phyloP scores from a whole-genome alignment of 208 protist species.

The Endotrypanum monterogeii region DNA sequence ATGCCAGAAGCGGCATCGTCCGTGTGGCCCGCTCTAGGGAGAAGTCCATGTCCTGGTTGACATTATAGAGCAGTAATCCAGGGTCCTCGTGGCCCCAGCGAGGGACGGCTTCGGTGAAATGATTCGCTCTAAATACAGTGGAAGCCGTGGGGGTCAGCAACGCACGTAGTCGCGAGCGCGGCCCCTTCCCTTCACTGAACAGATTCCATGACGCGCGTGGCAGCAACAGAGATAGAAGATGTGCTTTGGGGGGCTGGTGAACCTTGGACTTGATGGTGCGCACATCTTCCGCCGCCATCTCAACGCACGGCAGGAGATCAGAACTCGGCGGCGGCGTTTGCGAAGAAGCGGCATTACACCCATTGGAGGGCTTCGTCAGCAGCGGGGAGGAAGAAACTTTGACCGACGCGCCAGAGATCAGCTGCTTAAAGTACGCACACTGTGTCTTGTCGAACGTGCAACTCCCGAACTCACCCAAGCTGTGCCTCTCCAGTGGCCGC shows the following conservation, averaged over 20 bases:
- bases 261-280: neutral
- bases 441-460: neutral
- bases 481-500: slow-evolving; percentile 14
- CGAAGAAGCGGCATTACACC: neutral
- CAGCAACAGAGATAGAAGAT: neutral
- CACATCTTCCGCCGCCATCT: slow-evolving; percentile 21
- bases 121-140: too few species aligned
- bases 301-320: slow-evolving; percentile 9
- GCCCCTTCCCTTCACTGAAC: neutral
- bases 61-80: slow-evolving; percentile 15
- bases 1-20: slow-evolving; percentile 19
- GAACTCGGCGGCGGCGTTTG: slow-evolving; percentile 12
- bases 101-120: neutral
- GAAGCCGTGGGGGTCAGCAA: neutral
- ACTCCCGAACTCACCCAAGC: slow-evolving; percentile 15
- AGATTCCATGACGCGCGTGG: neutral
- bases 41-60: slow-evolving; percentile 24
- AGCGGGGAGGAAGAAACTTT: neutral
- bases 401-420: neutral
- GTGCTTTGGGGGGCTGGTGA: neutral
- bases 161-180: neutral
- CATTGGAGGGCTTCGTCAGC: neutral
- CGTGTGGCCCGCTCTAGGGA: slow-evolving; percentile 21
- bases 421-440: neutral
- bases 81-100: slow-evolving; percentile 29